Evolutionary conservation across 257 asterid genomes (phyloP).

Genomic region (Forsythia viridissima): DNA sequence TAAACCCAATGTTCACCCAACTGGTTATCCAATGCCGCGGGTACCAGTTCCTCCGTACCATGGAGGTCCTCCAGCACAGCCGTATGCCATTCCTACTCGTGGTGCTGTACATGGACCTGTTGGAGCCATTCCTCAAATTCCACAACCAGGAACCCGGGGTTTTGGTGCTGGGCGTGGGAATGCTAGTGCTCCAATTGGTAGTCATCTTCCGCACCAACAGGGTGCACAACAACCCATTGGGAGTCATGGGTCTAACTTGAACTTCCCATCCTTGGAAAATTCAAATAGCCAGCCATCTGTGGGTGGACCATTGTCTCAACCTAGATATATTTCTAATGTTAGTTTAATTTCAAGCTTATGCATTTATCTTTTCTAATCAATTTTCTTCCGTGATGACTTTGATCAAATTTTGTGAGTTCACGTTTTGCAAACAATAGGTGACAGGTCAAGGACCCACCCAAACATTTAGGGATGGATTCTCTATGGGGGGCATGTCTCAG

Average conservation of each 20-base stretch:
- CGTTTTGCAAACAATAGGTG: constrained; percentile 35
- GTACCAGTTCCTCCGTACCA: constrained; percentile 82
- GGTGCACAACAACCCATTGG: constrained; percentile 80
- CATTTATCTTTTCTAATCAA: neutral
- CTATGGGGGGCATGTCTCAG: constrained; percentile 96
- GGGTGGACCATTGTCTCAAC: constrained; percentile 90
- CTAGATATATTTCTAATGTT: constrained; percentile 88
- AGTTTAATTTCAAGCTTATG: constrained; percentile 32
- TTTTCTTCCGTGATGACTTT: constrained; percentile 12
- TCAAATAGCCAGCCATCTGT: constrained; percentile 82
- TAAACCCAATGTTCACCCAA: constrained; percentile 76
- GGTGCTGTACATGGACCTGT: constrained; percentile 95
- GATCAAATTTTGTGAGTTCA: constrained; percentile 5
- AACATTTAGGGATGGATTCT: constrained; percentile 79
- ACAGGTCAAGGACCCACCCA: constrained; percentile 76
- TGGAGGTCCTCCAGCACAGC: constrained; percentile 83
- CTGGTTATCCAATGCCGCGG: constrained; percentile 85
- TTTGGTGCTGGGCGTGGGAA: constrained; percentile 93
- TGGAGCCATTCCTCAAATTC: constrained; percentile 86
- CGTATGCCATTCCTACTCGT: constrained; percentile 93
- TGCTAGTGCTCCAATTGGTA: constrained; percentile 81
- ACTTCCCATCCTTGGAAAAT: constrained; percentile 77
- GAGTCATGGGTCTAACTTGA: constrained; percentile 65
- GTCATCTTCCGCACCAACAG: constrained; percentile 91
- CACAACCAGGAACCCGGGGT: constrained; percentile 85